phyloP scores from a whole-genome alignment of 2,329 filamentous ascomycete genomes.

The Scolecobasidium constrictum region DNA sequence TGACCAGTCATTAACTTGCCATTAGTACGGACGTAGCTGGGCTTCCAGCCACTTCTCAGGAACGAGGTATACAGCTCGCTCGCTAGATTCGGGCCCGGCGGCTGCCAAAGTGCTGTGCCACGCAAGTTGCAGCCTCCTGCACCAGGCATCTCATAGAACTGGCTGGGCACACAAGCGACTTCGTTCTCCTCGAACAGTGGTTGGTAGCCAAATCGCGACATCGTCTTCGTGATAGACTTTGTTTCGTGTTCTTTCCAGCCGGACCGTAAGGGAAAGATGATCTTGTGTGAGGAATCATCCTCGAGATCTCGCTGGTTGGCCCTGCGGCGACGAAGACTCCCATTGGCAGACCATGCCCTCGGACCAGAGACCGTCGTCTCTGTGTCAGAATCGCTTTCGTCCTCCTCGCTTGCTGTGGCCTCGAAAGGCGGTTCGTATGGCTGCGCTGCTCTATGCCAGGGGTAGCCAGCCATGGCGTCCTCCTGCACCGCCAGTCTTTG shows the following conservation, averaged over 20 bases:
- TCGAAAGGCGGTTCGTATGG: too few relatives aligned
- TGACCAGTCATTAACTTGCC: neutral
- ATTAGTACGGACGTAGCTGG: slow-evolving; percentile 4
- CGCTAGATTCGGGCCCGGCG: slow-evolving; percentile 1
- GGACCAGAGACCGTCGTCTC: neutral
- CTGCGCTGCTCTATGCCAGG: too few relatives aligned
- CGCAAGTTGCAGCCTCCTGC: slow-evolving; percentile 1
- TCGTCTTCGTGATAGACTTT: slow-evolving; percentile 4
- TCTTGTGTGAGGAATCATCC: slow-evolving; percentile 2
- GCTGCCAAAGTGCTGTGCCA: slow-evolving; percentile 6
- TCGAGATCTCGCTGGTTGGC: slow-evolving; percentile 2
- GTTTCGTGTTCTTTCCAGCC: slow-evolving; percentile 6
- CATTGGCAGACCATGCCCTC: neutral
- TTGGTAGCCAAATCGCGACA: slow-evolving; percentile 1
- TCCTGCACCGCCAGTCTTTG: neutral
- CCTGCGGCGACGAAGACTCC: neutral
- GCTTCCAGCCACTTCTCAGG: slow-evolving; percentile 2
- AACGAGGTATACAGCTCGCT: slow-evolving; percentile 3
- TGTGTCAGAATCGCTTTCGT: neutral
- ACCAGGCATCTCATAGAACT: slow-evolving; percentile 6
- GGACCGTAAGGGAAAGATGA: slow-evolving; percentile 2
- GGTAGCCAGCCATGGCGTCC: neutral
- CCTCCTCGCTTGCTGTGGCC: neutral
- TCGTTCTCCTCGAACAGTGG: slow-evolving; percentile 2
- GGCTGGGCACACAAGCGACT: slow-evolving; percentile 2